Evolutionary conservation across 129 eudicot genomes (phyloP).

Genomic region (Dittrichia graveolens): DNA sequence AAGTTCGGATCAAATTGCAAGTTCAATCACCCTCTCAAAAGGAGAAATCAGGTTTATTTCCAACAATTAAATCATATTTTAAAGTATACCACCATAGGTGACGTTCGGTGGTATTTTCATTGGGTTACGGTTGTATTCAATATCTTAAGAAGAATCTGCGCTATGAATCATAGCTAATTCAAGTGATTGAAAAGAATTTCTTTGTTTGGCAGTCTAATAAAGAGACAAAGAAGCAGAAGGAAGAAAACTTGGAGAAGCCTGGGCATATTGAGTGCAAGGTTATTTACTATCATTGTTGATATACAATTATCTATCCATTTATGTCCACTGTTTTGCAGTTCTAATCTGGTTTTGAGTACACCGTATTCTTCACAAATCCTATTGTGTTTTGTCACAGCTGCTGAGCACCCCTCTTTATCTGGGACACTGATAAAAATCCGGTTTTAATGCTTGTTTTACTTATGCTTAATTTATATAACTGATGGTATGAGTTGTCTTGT

Average conservation of each 20-base stretch:
- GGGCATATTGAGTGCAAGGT: constrained; percentile 93
- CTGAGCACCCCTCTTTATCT: not conserved
- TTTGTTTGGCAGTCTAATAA: constrained; percentile 45
- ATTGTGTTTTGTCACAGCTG: not conserved
- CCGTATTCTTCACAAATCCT: too few species aligned
- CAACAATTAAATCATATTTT: not conserved
- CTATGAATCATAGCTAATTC: not conserved
- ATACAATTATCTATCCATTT: not conserved
- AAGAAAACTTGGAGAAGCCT: constrained; percentile 48
- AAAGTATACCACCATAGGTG: not conserved
- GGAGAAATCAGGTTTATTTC: constrained; percentile 59
- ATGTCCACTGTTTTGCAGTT: constrained; percentile 18
- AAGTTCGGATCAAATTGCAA: constrained; percentile 81
- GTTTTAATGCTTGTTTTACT: constrained; percentile 10
- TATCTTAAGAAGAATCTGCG: not conserved
- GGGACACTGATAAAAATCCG: not conserved
- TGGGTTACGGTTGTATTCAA: constrained; percentile 12
- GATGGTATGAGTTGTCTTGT: not conserved
- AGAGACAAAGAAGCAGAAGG: constrained; percentile 44
- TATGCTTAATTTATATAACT: constrained; percentile 17
- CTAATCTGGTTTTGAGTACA: not conserved
- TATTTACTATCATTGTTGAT: constrained; percentile 18
- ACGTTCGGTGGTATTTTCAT: not conserved
- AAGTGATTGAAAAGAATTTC: not conserved
- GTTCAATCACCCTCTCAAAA: constrained; percentile 79